Evolutionary conservation across 1,284 basidiomycete genomes (phyloP).

Genomic region (Apiotrichum mycotoxinovorans): DNA sequence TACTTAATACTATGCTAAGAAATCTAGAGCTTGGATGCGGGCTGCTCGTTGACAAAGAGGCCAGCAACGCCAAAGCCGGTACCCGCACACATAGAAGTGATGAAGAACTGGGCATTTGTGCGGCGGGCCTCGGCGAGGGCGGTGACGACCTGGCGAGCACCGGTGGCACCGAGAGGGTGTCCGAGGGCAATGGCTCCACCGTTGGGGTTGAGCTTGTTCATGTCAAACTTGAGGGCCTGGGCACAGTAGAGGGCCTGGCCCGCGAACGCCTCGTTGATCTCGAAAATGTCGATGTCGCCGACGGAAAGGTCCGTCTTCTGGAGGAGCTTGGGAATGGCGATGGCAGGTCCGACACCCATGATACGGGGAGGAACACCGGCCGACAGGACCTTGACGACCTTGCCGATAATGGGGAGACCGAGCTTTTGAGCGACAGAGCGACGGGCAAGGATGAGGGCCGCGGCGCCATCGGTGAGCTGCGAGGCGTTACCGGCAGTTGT

Average conservation of each 20-base stretch:
- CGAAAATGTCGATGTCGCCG: conserved; percentile 80
- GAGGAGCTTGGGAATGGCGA: conserved; percentile 72
- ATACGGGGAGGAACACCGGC: conserved; percentile 75
- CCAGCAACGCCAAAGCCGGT: conserved; percentile 54
- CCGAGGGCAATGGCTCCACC: conserved; percentile 68
- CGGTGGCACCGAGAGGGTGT: conserved; percentile 59
- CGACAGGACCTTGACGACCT: conserved; percentile 71
- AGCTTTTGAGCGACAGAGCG: conserved; percentile 77
- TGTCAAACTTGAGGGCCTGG: conserved; percentile 66
- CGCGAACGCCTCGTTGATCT: conserved; percentile 81
- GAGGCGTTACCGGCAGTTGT: conserved; percentile 61
- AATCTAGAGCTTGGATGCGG: not conserved
- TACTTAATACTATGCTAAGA: not conserved
- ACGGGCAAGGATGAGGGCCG: conserved; percentile 80
- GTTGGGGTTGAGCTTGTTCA: conserved; percentile 77
- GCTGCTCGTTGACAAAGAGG: conserved; percentile 16
- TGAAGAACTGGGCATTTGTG: conserved; percentile 71
- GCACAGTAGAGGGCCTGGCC: conserved; percentile 76
- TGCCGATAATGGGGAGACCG: conserved; percentile 81
- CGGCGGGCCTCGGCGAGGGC: conserved; percentile 73
- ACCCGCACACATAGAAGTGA: conserved; percentile 90
- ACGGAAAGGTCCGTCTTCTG: conserved; percentile 62
- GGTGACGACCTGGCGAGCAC: conserved; percentile 76
- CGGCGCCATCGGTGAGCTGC: conserved; percentile 92
- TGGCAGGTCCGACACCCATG: conserved; percentile 86